These are phyloP conservation scores for Pterocarpus macrocarpus DNA, from an alignment of 306 rosid genomes.

Conservation along the genomic window DNA sequence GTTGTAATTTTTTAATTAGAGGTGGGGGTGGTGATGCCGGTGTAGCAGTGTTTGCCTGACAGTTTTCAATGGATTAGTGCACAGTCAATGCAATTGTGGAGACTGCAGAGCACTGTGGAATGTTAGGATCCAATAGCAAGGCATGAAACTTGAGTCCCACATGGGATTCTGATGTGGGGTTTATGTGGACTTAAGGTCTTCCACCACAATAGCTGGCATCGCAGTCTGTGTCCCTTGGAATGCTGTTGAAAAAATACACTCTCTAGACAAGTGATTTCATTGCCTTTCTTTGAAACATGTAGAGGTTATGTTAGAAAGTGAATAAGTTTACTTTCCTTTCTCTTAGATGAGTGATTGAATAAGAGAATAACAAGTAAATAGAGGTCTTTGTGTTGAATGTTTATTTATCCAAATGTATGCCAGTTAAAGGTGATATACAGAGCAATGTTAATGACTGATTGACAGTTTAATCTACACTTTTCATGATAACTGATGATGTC, in stretches of 20 bases:
- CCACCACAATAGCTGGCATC: too few relatives aligned
- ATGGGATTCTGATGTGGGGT: neutral
- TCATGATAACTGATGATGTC: neutral
- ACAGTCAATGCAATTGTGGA: neutral
- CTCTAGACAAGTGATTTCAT: slow-evolving; percentile 2
- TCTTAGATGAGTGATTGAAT: slow-evolving; percentile 13
- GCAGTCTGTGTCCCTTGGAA: too few relatives aligned
- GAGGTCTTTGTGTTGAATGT: slow-evolving; percentile 4
- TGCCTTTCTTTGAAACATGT: slow-evolving; percentile 20
- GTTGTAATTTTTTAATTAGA: neutral
- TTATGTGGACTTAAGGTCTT: neutral
- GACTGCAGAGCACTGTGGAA: neutral
- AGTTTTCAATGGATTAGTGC: neutral
- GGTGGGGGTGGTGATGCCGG: neutral
- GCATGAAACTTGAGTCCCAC: neutral
- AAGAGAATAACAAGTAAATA: slow-evolving; percentile 4
- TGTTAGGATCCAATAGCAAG: neutral
- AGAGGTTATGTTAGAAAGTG: neutral
- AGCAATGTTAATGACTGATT: neutral
- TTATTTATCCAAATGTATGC: neutral
- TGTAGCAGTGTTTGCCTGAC: neutral
- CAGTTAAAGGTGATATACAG: slow-evolving; percentile 2
- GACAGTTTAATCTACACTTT: neutral
- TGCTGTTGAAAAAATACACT: too few relatives aligned
- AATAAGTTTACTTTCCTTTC: too few relatives aligned